phyloP scores from a whole-genome alignment of 2,329 filamentous ascomycete species.

The Fusarium compactum region DNA sequence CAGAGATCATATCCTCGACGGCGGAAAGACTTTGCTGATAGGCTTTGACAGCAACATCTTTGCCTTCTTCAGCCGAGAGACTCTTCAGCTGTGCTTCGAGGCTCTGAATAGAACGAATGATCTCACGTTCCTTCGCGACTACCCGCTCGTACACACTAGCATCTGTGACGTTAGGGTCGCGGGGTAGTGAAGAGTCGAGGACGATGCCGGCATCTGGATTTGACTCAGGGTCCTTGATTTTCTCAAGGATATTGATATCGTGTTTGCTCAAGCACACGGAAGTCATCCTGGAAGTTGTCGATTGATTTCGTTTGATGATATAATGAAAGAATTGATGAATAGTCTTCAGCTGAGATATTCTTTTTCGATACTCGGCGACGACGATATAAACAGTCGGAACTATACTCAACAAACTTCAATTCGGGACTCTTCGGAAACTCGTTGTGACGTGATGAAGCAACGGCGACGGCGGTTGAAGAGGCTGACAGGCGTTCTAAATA shows the following conservation, averaged over 20 bases:
- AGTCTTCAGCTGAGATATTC: constrained; percentile 3
- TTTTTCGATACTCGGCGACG: constrained; percentile 1
- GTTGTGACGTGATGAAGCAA: constrained; percentile 19
- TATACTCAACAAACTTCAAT: constrained; percentile 3
- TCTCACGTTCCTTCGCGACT: constrained; percentile 63
- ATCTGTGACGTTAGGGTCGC: constrained; percentile 69
- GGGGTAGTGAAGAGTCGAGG: constrained; percentile 66
- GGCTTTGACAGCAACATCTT: constrained; percentile 55
- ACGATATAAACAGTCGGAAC: constrained; percentile 4
- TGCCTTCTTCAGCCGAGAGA: constrained; percentile 52
- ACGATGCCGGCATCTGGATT: constrained; percentile 67
- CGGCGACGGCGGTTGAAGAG: constrained; percentile 15
- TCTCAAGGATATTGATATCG: constrained; percentile 72
- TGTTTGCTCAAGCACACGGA: constrained; percentile 64
- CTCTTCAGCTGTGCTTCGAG: constrained; percentile 66
- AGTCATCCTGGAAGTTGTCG: constrained; percentile 56
- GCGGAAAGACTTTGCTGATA: constrained; percentile 62
- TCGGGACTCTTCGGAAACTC: constrained; percentile 8
- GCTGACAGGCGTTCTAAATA: constrained; percentile 32
- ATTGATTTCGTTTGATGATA: constrained; percentile 11
- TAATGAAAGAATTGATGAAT: not conserved
- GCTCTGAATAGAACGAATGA: constrained; percentile 66
- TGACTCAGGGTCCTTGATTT: constrained; percentile 75
- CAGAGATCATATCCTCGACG: constrained; percentile 67
- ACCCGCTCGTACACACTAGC: constrained; percentile 62